These are phyloP conservation scores for Exsudoporus frostii DNA, from an alignment of 768 basidiomycete genomes.

Conservation along the genomic window DNA sequence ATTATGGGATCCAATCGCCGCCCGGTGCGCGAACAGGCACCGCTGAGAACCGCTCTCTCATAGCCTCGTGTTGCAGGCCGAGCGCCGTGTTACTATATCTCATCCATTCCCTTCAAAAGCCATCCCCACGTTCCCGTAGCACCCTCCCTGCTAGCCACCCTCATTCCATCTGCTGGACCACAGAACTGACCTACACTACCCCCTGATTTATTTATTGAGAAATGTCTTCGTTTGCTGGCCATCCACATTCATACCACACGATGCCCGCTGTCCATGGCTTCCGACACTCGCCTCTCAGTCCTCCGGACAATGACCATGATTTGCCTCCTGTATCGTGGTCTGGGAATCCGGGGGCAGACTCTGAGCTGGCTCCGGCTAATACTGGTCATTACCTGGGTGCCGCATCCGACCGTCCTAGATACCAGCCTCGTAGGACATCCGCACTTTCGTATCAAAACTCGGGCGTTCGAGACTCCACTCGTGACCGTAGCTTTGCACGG, in stretches of 20 bases:
- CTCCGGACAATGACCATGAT: conserved; percentile 39
- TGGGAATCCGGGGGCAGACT: conserved; percentile 6
- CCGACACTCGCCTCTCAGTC: conserved; percentile 31
- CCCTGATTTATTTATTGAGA: not conserved
- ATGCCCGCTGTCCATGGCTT: conserved; percentile 32
- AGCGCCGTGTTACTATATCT: conserved; percentile 11
- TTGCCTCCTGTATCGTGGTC: not conserved
- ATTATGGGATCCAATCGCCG: not conserved
- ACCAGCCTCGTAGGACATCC: conserved; percentile 43
- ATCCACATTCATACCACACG: conserved; percentile 31
- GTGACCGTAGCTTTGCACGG: conserved; percentile 39
- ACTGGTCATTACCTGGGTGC: not conserved
- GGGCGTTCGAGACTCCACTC: conserved; percentile 41
- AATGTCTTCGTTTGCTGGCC: conserved; percentile 45
- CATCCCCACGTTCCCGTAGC: not conserved
- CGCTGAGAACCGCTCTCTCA: conserved; percentile 18
- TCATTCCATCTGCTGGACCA: not conserved
- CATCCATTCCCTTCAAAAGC: not conserved
- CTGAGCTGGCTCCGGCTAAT: conserved; percentile 8
- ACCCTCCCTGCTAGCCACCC: not conserved
- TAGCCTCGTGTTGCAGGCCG: conserved; percentile 13
- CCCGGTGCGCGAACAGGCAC: conserved; percentile 5
- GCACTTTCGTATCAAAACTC: conserved; percentile 56
- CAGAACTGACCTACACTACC: not conserved
- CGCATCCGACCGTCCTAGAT: conserved; percentile 10